These are phyloP conservation scores for Nicotiana undulata DNA, from an alignment of 257 asterid species.

Conservation along the genomic window DNA sequence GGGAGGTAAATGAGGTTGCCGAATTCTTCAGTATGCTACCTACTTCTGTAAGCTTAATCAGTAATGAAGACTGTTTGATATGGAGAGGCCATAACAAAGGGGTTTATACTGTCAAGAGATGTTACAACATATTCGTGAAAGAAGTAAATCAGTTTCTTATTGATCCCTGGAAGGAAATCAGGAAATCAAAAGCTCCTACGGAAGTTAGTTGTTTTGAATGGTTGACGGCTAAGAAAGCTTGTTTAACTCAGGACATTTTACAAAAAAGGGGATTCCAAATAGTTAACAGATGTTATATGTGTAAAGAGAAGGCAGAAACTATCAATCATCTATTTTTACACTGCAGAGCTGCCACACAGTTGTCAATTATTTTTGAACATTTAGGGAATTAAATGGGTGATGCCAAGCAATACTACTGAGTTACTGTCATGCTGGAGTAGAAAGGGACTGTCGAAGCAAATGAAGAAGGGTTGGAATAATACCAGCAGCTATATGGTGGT, in stretches of 20 bases:
- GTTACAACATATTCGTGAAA: not conserved
- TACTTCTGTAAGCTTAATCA: not conserved
- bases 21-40: not conserved
- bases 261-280: not conserved
- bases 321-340: not conserved
- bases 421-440: not conserved
- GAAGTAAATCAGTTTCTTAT: conserved; percentile 5
- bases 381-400: not conserved
- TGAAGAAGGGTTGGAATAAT: not conserved
- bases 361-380: not conserved
- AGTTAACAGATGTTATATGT: not conserved
- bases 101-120: not conserved
- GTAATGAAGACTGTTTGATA: not conserved
- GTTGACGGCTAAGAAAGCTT: not conserved
- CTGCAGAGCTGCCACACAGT: not conserved
- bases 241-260: not conserved
- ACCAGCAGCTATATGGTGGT: not conserved
- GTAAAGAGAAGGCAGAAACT: not conserved
- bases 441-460: not conserved
- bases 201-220: not conserved
- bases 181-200: not conserved
- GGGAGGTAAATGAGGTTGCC: not conserved
- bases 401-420: not conserved
- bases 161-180: not conserved
- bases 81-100: not conserved